Evolutionary conservation across 2,329 filamentous ascomycete species (phyloP).

Genomic region (Aspergillus sp.): DNA sequence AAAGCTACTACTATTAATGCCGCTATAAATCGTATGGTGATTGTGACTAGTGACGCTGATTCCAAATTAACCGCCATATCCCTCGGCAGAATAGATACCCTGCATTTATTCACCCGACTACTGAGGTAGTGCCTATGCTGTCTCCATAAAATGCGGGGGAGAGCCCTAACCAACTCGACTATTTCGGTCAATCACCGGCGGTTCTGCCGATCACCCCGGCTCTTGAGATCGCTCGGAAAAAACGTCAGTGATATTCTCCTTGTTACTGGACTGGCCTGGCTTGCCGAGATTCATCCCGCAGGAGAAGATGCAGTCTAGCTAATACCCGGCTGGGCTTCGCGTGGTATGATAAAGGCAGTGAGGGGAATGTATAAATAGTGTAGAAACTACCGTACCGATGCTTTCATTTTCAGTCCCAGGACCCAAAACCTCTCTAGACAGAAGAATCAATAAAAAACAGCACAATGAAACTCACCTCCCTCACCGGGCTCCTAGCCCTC

Average conservation of each 20-base stretch:
- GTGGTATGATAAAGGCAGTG: not conserved
- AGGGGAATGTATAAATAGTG: not conserved
- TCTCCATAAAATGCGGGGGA: constrained; percentile 4
- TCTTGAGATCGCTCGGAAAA: not conserved
- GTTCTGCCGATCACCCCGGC: constrained; percentile 1
- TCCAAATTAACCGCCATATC: not conserved
- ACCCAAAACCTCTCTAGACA: too few relatives aligned
- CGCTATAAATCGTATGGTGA: too few relatives aligned
- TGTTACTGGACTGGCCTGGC: too few relatives aligned
- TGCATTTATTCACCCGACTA: not conserved
- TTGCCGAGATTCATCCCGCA: not conserved
- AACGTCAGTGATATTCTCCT: not conserved
- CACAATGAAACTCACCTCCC: not conserved
- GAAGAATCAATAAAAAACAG: too few relatives aligned
- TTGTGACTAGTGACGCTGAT: too few relatives aligned
- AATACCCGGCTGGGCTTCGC: not conserved
- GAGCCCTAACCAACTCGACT: not conserved
- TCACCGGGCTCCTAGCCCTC: not conserved
- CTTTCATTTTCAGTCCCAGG: too few relatives aligned
- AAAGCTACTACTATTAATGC: too few relatives aligned
- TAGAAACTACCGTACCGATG: too few relatives aligned
- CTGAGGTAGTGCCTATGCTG: not conserved
- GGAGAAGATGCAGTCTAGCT: not conserved
- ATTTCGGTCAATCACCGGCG: constrained; percentile 7
- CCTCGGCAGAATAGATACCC: not conserved